Percentiles rank a stretch among this genome's conserved stretches.
Evolutionary conservation across 345 rosid species (phyloP).

Genomic region (Lepidium africanum): DNA sequence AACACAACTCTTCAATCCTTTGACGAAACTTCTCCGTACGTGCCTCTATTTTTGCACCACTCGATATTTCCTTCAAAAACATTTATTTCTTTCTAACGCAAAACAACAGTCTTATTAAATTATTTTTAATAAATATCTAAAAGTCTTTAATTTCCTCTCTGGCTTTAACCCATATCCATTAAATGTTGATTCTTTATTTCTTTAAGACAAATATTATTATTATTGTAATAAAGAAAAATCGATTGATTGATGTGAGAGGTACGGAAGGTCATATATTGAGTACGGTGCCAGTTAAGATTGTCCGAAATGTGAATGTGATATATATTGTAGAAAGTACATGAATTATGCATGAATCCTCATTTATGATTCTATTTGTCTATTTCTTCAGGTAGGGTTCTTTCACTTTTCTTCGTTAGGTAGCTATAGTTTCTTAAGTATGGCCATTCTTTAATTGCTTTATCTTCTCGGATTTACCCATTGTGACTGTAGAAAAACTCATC

Average conservation of each 20-base stretch:
- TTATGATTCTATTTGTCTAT: slow-evolving; percentile 22
- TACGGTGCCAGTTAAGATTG: slow-evolving; percentile 37
- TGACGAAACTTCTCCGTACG: slow-evolving; percentile 26
- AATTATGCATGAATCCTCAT: slow-evolving; percentile 28
- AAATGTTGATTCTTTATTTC: slow-evolving; percentile 7
- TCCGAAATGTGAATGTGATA: slow-evolving; percentile 18
- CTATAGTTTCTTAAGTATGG: slow-evolving; percentile 5
- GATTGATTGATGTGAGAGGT: slow-evolving; percentile 23
- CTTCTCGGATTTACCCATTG: neutral
- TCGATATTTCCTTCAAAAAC: neutral
- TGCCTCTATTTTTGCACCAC: slow-evolving; percentile 7
- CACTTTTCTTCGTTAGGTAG: slow-evolving; percentile 20
- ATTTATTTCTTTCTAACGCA: neutral
- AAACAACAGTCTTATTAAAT: neutral
- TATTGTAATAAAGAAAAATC: neutral
- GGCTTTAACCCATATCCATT: slow-evolving; percentile 7
- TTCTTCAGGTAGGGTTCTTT: slow-evolving; percentile 26
- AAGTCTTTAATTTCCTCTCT: neutral
- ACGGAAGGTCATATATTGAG: slow-evolving; percentile 30
- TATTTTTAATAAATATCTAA: no score
- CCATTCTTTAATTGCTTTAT: slow-evolving; percentile 15
- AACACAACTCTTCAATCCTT: slow-evolving; percentile 25
- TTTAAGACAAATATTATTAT: neutral
- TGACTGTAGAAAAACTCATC: neutral
- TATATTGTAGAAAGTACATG: slow-evolving; percentile 11